Evolutionary conservation across 1,284 basidiomycete species (phyloP), one percentile per base, ranked within the genome.

Genomic region (Leccinum insigne): DNA sequence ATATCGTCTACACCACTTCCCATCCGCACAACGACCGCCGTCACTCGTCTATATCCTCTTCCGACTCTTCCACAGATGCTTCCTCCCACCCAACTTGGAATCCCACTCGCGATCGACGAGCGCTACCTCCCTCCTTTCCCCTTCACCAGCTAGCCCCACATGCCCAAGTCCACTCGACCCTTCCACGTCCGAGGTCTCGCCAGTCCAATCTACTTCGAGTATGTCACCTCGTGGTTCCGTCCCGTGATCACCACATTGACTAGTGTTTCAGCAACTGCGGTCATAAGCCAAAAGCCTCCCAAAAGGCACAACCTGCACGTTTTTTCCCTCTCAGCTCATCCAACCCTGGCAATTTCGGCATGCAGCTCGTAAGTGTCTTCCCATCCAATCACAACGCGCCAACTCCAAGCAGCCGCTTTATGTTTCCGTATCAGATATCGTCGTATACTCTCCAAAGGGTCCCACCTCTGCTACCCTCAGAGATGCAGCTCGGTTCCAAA

Each of bases 291-390:
- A 62, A 67, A 66, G 23, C 58, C 21, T 38, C 44, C 21, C 49
- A 70, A 64, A 62, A 69, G 73, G 35, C 75, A 79, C 1, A 62
- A 85, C 85, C 2, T 85, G 82, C 26, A 81, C 84, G 0, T 86
- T 87, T 70, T 70, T 80, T 56, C 79, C 84, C 3, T 77, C 78
- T 44, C 85, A 86, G 62, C 76, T 86, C 47, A 68, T 81, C 58
- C 72, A 75, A 65, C 74, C 68, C 63, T 74, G 62, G 92, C 70
- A 93, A 94, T 79, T 93, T 94, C 77, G 92, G 91, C 58, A 92
- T 92, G 68, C 92, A 93, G 75, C 85, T 91, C 72, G 91, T 92
- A 76, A 81, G 21, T 21, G 2, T 65, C 47, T 1, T 44, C 44
- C 63, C 18, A 1, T 57, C 42, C 7, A 10, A 47, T 64, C 57